Percentiles rank a stretch among this genome's conserved stretches.
phyloP scores from a whole-genome alignment of 257 asterid species.

The Paulownia fortunei region DNA sequence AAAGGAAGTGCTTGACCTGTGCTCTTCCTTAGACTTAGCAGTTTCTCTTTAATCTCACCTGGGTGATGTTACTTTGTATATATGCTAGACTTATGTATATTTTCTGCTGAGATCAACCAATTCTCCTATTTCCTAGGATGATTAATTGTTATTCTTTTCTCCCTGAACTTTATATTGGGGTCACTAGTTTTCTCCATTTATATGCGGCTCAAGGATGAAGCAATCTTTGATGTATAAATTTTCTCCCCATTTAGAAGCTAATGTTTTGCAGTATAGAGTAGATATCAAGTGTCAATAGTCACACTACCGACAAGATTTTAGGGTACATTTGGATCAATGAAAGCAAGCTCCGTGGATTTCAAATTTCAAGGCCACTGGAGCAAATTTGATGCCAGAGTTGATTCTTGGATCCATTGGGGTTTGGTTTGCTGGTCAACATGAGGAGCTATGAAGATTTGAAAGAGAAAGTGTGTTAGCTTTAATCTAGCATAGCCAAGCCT shows the following conservation, averaged over 20 bases:
- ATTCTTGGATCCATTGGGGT: too few species aligned
- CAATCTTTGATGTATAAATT: too few species aligned
- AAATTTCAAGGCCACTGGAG: too few species aligned
- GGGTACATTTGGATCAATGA: too few species aligned
- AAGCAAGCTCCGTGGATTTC: too few species aligned
- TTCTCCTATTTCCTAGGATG: background rate
- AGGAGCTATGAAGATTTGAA: too few species aligned
- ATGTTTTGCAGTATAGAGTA: background rate
- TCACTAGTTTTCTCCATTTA: background rate
- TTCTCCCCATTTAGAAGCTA: background rate
- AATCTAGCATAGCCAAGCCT: too few species aligned
- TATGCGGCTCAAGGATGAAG: background rate
- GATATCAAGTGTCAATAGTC: too few species aligned
- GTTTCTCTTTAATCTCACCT: background rate
- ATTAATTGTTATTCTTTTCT: background rate
- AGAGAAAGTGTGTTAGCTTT: too few species aligned
- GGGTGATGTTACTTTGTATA: slow-evolving; percentile 32
- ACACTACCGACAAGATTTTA: too few species aligned
- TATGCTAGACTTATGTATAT: slow-evolving; percentile 5
- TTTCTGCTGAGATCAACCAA: slow-evolving; percentile 12
- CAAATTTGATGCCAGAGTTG: too few species aligned
- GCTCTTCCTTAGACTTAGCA: slow-evolving; percentile 19
- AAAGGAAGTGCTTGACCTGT: slow-evolving; percentile 48
- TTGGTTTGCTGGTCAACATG: too few species aligned
- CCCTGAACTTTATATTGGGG: background rate